A percentile compares a stretch with the other conserved stretches of the same genome.
Conservation (phyloP, 2,329 filamentous ascomycete genomes). For the Grosmannia clavigera region DNA sequence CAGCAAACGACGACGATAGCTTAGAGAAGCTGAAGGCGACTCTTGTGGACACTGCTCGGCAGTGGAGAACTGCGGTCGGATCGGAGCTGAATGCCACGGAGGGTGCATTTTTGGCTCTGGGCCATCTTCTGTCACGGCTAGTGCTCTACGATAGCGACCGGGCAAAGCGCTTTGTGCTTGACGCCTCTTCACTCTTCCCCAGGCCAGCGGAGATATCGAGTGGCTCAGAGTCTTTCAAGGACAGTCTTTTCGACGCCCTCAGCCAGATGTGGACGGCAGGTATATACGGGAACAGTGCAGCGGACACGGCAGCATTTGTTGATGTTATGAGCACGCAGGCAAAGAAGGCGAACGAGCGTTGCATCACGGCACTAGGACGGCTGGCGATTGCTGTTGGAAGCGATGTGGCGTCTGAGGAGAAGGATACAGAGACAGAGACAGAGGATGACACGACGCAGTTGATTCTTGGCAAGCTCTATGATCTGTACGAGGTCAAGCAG, state of each 20-base stretch:
- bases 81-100: constrained; percentile 32
- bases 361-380: constrained; percentile 69
- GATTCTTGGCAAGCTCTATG: constrained; percentile 58
- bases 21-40: constrained; percentile 29
- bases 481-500: constrained; percentile 71
- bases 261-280: constrained; percentile 31
- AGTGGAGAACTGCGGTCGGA: constrained; percentile 38
- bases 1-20: constrained; percentile 26
- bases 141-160: constrained; percentile 25
- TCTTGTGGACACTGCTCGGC: constrained; percentile 32
- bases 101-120: constrained; percentile 32
- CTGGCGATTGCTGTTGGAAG: constrained; percentile 41
- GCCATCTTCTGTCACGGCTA: constrained; percentile 29
- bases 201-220: constrained; percentile 9
- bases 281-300: constrained; percentile 16
- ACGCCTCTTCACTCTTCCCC: constrained; percentile 5
- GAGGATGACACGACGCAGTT: constrained; percentile 23
- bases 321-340: constrained; percentile 54
- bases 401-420: constrained; percentile 16
- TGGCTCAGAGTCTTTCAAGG: constrained; percentile 23
- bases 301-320: constrained; percentile 32
- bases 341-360: constrained; percentile 69
- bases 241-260: constrained; percentile 31
- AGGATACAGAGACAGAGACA: constrained; percentile 2
- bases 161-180: not conserved